Evolutionary conservation across 176 grass and related monocot species (phyloP).

Genomic region (Echinochloa phyllopogon): DNA sequence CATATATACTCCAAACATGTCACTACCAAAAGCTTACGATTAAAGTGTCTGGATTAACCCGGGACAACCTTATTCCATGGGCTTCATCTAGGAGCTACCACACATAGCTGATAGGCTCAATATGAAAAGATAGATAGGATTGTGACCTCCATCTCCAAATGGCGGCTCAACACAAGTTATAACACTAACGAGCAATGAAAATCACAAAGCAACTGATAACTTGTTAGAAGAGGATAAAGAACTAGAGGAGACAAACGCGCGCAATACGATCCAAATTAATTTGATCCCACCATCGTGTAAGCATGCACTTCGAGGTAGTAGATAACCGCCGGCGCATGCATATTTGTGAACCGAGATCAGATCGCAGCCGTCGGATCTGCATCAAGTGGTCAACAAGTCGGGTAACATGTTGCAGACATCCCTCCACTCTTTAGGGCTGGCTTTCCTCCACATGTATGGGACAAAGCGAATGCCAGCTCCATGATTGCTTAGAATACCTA

Average conservation of each 20-base stretch:
- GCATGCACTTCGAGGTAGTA: not conserved
- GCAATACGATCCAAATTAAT: not conserved
- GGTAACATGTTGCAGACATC: conserved; percentile 40
- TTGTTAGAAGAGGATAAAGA: not conserved
- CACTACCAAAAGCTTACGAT: not conserved
- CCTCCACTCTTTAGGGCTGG: conserved; percentile 36
- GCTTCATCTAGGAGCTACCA: not conserved
- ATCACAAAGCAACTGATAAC: not conserved
- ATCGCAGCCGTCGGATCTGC: not conserved
- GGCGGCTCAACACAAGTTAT: conserved; percentile 22
- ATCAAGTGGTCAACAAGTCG: not conserved
- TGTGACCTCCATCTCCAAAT: conserved; percentile 23
- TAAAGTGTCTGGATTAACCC: not conserved
- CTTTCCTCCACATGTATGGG: conserved; percentile 25
- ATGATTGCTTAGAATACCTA: conserved; percentile 38
- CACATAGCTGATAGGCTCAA: not conserved
- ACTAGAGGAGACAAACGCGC: not conserved
- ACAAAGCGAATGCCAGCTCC: conserved; percentile 18
- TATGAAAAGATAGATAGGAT: not conserved
- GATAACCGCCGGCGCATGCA: conserved; percentile 32
- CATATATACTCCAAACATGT: not conserved
- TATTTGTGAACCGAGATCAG: not conserved
- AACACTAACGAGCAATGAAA: not conserved
- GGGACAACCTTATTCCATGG: not conserved
- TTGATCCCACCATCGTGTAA: conserved; percentile 18